Base-by-base conservation (phyloP, 1,284 basidiomycete species). In the Pseudozyma tsukubaensis region DNA sequence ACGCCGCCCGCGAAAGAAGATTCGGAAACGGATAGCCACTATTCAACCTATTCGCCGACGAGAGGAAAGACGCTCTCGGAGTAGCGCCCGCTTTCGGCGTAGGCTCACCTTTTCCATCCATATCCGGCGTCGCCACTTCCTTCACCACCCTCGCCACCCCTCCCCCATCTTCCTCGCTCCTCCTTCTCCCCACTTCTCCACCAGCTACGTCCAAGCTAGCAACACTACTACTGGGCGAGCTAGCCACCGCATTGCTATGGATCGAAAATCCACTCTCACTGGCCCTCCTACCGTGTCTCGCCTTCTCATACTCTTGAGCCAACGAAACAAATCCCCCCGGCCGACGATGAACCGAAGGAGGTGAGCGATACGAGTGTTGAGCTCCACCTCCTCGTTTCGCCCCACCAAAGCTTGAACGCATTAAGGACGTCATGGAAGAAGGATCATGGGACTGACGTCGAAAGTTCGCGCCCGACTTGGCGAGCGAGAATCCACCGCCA, bases 291-390 rank as follows among this genome's bases (percentile, higher is more conserved):
- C 39, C 36, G 42, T 59, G 62, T n/a, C 66, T 34, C 0, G 72
- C 63, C 4, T 43, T 34, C 32, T 74, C 72, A 43, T 74, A 74
- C 51, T 70, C 72, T 18, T 70, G 66, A 10, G 72, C 72, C 32
- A 74, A 53, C 55, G 72, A 74, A 2, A 59, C 72, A 44, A 74
- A 74, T 10, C 72, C 72, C 6, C 72, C 72, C 1, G 72, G 72
- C 12, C 72, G 50, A 2, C 72, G 66, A 1, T 74, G 72, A 10
- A 74, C 72, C 12, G 62, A 45, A 6, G 72, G 72, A 8, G 66
- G 66, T 34, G 62, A 57, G 47, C 61, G 64, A 19, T 51, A 60
- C 16, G 59, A 59, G 54, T 54, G 42, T 1, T 35, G 50, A 14
- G 59, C 59, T 6, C 18, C 50, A 21, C 66, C 50, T n/a, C 34